Percentiles rank a stretch among this genome's conserved stretches.
Evolutionary conservation across 305 asterid species (phyloP).

Genomic region (Rubia occidens): DNA sequence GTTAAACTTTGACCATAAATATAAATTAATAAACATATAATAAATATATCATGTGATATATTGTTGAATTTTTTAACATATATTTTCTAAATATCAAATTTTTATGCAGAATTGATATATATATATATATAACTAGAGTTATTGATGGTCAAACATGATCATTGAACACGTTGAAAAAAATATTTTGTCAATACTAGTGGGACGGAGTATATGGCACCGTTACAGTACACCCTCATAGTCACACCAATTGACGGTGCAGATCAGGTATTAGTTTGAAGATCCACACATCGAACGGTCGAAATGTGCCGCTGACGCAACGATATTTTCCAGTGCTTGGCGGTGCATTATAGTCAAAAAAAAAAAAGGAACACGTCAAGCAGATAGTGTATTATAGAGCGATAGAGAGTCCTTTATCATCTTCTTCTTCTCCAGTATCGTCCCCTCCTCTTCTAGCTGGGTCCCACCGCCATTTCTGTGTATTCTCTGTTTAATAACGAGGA

Average conservation of each 20-base stretch:
- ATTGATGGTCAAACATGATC: no score
- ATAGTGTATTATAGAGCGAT: neutral
- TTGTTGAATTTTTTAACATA: no score
- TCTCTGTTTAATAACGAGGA: neutral
- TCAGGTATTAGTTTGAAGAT: neutral
- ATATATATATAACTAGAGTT: no score
- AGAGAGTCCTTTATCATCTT: conserved; percentile 8
- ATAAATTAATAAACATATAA: no score
- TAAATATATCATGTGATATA: no score
- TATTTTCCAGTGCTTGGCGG: conserved; percentile 14
- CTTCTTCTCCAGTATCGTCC: neutral
- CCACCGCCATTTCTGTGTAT: neutral
- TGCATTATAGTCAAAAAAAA: conserved; percentile 11
- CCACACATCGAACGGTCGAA: neutral
- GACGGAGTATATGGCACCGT: no score
- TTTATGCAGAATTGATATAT: no score
- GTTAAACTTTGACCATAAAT: no score
- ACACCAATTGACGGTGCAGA: neutral
- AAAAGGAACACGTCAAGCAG: conserved; percentile 5
- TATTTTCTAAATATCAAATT: no score
- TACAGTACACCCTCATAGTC: neutral
- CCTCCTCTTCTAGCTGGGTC: neutral
- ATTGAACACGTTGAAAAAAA: no score
- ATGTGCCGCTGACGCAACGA: neutral
- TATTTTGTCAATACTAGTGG: no score